A percentile compares a stretch with the other conserved stretches of the same genome.
phyloP scores from a whole-genome alignment of 2,329 filamentous ascomycete species.

The Zarea fungicola region DNA sequence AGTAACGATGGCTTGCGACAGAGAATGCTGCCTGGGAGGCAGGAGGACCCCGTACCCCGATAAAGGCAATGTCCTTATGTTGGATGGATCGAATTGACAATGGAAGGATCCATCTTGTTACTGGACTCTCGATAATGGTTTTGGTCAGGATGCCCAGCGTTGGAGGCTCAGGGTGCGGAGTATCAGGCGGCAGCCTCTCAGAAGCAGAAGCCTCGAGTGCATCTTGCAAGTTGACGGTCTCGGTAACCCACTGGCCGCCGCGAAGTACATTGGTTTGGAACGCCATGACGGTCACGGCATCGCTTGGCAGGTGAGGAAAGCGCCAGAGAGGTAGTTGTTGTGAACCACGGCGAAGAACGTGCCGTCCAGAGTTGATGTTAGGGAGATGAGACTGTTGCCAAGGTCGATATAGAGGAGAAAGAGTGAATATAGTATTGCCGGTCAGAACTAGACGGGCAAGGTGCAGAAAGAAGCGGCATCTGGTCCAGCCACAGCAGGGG shows the following conservation, averaged over 20 bases:
- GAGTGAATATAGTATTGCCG: neutral
- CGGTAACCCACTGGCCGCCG: constrained; percentile 53
- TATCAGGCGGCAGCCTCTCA: constrained; percentile 26
- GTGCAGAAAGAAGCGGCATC: neutral
- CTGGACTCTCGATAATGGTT: constrained; percentile 71
- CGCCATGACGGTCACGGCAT: constrained; percentile 30
- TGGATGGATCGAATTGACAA: constrained; percentile 66
- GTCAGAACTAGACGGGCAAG: neutral
- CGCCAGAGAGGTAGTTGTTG: too few relatives aligned
- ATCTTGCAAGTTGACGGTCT: constrained; percentile 41
- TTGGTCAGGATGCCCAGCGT: constrained; percentile 69
- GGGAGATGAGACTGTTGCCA: neutral
- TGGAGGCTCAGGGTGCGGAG: constrained; percentile 36
- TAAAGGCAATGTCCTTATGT: constrained; percentile 78
- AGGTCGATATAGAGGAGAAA: neutral
- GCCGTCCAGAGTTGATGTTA: too few relatives aligned
- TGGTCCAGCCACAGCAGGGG: neutral
- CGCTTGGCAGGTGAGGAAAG: constrained; percentile 10
- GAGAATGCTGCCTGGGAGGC: neutral
- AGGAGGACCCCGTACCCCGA: constrained; percentile 57
- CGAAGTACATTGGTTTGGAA: constrained; percentile 51
- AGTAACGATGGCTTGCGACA: neutral
- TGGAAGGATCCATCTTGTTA: constrained; percentile 71
- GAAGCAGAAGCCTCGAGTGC: constrained; percentile 34
- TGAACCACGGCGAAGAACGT: too few relatives aligned